phyloP scores from a whole-genome alignment of 2,329 filamentous ascomycete genomes.

The Didymella pinodella region DNA sequence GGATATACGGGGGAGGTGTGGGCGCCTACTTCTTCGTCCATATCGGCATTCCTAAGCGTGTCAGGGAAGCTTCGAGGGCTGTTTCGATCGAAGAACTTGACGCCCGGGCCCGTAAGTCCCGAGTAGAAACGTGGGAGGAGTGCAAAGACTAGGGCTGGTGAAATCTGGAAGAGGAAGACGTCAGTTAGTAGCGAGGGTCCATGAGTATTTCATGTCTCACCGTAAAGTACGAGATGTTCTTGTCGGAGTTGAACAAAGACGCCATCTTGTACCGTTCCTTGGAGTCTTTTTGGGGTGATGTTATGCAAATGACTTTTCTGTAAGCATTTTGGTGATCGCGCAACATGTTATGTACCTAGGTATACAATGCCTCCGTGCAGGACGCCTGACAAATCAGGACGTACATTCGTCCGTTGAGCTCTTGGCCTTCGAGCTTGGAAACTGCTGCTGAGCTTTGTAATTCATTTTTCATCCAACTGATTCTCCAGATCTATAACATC shows the following conservation, averaged over 20 bases:
- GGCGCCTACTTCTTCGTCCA: slow-evolving; percentile 8
- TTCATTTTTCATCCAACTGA: not conserved
- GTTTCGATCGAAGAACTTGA: slow-evolving; percentile 10
- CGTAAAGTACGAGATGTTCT: slow-evolving; percentile 9
- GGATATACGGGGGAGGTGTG: not conserved
- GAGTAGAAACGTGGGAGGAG: slow-evolving; percentile 5
- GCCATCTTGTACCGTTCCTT: not conserved
- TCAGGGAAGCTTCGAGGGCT: slow-evolving; percentile 5
- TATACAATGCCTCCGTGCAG: not conserved
- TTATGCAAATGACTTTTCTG: not conserved
- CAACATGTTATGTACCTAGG: not conserved
- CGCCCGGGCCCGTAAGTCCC: slow-evolving; percentile 3
- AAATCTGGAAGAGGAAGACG: not conserved
- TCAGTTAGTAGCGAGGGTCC: not conserved
- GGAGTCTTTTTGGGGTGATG: too few relatives aligned
- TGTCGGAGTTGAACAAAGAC: not conserved
- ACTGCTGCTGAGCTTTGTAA: slow-evolving; percentile 1
- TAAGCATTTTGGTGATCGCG: not conserved
- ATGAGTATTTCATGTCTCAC: not conserved
- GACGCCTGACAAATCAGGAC: not conserved
- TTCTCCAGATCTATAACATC: not conserved
- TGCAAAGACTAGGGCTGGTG: not conserved
- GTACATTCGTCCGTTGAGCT: not conserved
- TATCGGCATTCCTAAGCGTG: not conserved
- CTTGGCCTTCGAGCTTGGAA: not conserved